Evolutionary conservation across 345 rosid genomes (phyloP).

Genomic region (Triadica sebifera): DNA sequence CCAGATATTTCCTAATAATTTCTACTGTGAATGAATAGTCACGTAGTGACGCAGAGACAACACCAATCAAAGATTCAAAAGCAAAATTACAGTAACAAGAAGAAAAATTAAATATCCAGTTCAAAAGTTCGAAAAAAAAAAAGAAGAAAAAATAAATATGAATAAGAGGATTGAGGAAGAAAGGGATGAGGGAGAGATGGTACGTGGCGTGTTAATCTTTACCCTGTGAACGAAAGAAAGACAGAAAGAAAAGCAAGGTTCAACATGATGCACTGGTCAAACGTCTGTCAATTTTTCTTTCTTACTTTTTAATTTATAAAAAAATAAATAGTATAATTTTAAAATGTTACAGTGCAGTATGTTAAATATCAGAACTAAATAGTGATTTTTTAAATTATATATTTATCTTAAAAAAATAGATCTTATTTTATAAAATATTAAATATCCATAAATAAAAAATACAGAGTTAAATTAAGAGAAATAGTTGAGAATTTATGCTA

Average conservation of each 20-base stretch:
- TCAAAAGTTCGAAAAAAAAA: too few relatives aligned
- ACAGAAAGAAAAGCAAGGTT: conserved; percentile 7
- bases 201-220: conserved; percentile 28
- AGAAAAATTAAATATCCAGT: too few relatives aligned
- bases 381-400: too few relatives aligned
- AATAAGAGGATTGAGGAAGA: background rate
- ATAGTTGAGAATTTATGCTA: too few relatives aligned
- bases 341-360: too few relatives aligned
- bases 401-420: too few relatives aligned
- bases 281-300: conserved; percentile 9
- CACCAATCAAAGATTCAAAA: background rate
- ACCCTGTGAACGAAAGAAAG: background rate
- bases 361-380: too few relatives aligned
- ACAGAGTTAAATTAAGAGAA: too few relatives aligned
- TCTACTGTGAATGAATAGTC: conserved; percentile 20
- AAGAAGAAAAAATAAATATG: background rate
- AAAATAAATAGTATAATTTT: too few relatives aligned
- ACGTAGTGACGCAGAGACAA: conserved; percentile 7
- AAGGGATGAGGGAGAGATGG: background rate
- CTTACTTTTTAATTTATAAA: background rate
- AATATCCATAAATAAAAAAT: too few relatives aligned
- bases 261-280: conserved; percentile 33
- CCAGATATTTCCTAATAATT: background rate
- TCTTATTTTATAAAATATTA: too few relatives aligned
- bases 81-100: background rate